Conservation (phyloP, 192 early-diverging fungal genomes). For the Dissophora ornata region DNA sequence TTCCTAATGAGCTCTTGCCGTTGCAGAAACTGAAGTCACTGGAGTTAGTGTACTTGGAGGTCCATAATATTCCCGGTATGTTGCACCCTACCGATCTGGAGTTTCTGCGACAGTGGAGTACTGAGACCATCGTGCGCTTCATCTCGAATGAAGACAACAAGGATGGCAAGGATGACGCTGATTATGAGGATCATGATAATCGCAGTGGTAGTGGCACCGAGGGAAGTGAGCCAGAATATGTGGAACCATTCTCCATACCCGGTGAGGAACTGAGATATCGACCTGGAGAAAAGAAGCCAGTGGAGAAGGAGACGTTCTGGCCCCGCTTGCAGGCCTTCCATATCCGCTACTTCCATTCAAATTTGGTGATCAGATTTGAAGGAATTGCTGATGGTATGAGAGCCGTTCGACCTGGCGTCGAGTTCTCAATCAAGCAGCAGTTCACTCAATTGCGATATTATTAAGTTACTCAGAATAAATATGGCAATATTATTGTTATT, state of each 20-base stretch:
- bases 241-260: no score
- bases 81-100: conserved; percentile 1
- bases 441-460: background rate
- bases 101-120: background rate
- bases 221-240: no score
- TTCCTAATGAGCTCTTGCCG: background rate
- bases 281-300: no score
- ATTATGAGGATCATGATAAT: background rate
- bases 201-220: no score
- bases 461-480: no score
- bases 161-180: background rate
- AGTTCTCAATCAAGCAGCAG: conserved; percentile 7
- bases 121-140: background rate
- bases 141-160: background rate
- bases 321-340: conserved; percentile 26
- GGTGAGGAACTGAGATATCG: no score
- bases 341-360: background rate
- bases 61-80: background rate
- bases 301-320: conserved; percentile 15
- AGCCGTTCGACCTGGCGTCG: conserved; percentile 17
- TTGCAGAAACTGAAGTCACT: background rate
- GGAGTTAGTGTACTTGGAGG: background rate
- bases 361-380: background rate
- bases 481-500: no score
- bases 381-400: background rate